Conservation (phyloP, 495 filamentous ascomycete genomes). For the Cercophora sp. region DNA sequence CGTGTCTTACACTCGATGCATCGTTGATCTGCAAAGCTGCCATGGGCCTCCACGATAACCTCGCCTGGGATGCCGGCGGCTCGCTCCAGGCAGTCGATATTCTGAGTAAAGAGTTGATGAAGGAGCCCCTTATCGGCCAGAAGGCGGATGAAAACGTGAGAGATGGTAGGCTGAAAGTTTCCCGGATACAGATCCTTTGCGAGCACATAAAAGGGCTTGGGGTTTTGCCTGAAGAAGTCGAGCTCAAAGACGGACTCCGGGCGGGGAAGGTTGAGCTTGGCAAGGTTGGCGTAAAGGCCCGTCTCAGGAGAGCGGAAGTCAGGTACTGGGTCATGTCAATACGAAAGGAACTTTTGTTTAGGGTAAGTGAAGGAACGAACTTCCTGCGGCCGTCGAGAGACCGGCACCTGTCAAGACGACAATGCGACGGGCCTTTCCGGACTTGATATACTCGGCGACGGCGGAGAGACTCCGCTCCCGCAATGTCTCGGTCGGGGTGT, state of each 20-base stretch:
- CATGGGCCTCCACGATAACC: slow-evolving; percentile 88
- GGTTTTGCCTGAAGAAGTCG: slow-evolving; percentile 76
- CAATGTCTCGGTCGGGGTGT: slow-evolving; percentile 60
- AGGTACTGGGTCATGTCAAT: too few species aligned
- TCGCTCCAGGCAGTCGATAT: slow-evolving; percentile 93
- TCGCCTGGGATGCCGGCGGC: slow-evolving; percentile 77
- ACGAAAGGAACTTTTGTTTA: too few species aligned
- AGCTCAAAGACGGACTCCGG: slow-evolving; percentile 82
- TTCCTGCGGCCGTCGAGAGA: slow-evolving; percentile 57
- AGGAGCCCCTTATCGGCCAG: slow-evolving; percentile 74
- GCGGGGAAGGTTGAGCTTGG: slow-evolving; percentile 75
- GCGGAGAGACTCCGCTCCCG: slow-evolving; percentile 62
- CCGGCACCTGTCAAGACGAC: slow-evolving; percentile 76
- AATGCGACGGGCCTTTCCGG: slow-evolving; percentile 60
- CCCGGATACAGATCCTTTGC: slow-evolving; percentile 91
- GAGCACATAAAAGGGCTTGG: slow-evolving; percentile 84
- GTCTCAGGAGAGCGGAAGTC: slow-evolving; percentile 75
- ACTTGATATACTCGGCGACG: slow-evolving; percentile 71
- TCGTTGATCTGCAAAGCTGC: slow-evolving; percentile 82
- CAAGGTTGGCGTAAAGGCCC: slow-evolving; percentile 79
- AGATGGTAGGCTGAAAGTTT: slow-evolving; percentile 79
- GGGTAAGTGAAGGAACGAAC: slow-evolving; percentile 31
- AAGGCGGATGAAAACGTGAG: slow-evolving; percentile 74
- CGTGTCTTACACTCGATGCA: slow-evolving; percentile 80
- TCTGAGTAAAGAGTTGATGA: slow-evolving; percentile 89